A percentile compares a stretch with the other conserved stretches of the same genome.
These are phyloP conservation scores for Alternaria atra DNA, from an alignment of 2,329 filamentous ascomycete species.

Conservation along the genomic window DNA sequence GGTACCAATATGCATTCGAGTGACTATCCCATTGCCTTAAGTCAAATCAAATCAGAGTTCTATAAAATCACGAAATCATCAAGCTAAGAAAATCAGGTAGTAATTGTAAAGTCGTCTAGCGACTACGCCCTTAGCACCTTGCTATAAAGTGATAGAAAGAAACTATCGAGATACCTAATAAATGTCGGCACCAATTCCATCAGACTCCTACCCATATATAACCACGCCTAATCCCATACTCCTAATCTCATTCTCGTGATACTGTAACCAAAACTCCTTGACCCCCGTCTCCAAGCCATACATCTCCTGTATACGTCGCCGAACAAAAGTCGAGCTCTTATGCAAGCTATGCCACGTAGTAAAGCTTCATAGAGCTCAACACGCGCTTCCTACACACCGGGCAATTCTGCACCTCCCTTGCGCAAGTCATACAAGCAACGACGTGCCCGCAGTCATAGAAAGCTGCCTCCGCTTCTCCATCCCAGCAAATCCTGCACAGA, in stretches of 20 bases:
- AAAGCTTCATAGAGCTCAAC: constrained; percentile 67
- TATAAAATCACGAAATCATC: background rate
- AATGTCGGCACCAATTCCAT: background rate
- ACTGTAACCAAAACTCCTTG: background rate
- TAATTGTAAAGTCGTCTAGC: background rate
- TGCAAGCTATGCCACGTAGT: constrained; percentile 47
- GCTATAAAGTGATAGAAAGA: background rate
- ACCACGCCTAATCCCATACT: background rate
- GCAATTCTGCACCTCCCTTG: constrained; percentile 66
- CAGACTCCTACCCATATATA: background rate
- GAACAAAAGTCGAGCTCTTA: background rate
- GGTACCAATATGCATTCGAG: background rate
- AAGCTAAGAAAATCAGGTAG: background rate
- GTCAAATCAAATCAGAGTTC: too few species aligned
- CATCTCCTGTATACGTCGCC: background rate
- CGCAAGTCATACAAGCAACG: constrained; percentile 68
- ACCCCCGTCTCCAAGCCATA: background rate
- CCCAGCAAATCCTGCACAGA: constrained; percentile 69
- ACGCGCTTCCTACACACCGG: constrained; percentile 69
- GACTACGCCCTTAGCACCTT: background rate
- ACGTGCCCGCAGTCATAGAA: constrained; percentile 72
- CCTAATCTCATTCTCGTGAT: background rate
- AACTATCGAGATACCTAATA: background rate
- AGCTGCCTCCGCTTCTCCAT: constrained; percentile 66
- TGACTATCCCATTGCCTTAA: too few species aligned